A percentile compares a stretch with the other conserved stretches of the same genome.
These are phyloP conservation scores for Boletus sp. DNA, from an alignment of 1,284 basidiomycete genomes.

Conservation along the genomic window DNA sequence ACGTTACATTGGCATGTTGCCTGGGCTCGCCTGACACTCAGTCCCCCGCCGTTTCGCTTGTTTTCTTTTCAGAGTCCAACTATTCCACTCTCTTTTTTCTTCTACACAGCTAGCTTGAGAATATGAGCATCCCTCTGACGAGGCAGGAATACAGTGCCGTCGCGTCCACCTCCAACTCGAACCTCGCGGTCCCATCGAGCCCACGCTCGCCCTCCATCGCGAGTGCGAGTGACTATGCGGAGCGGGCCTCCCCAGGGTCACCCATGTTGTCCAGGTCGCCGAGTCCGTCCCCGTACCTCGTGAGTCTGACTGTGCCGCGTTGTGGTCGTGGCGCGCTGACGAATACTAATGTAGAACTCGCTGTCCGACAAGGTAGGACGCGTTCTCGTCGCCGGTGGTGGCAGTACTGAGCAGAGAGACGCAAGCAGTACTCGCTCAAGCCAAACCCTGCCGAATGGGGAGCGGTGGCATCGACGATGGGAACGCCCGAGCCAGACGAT, in stretches of 20 bases:
- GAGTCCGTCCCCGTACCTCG: conserved; percentile 28
- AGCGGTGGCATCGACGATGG: conserved; percentile 21
- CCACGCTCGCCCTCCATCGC: conserved; percentile 19
- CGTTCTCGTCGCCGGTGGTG: not conserved
- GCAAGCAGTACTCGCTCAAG: conserved; percentile 27
- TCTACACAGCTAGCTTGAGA: conserved; percentile 2
- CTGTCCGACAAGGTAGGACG: conserved; percentile 26
- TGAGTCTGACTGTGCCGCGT: conserved; percentile 11
- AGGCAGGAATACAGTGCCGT: conserved; percentile 29
- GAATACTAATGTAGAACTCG: conserved; percentile 27
- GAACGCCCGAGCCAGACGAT: conserved; percentile 30
- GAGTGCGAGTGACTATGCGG: conserved; percentile 18
- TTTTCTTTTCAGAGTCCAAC: conserved; percentile 14
- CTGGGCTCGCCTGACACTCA: not conserved
- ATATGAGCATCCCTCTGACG: conserved; percentile 26
- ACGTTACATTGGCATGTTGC: conserved; percentile 13
- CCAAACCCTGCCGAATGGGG: conserved; percentile 34
- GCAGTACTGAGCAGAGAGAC: not conserved
- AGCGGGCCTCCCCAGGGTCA: conserved; percentile 16
- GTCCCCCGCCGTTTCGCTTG: too few species aligned
- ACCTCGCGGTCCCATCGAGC: conserved; percentile 20
- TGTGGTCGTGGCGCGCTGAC: conserved; percentile 1
- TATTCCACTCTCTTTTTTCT: conserved; percentile 12
- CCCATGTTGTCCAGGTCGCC: conserved; percentile 18
- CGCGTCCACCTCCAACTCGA: conserved; percentile 26